Conservation (phyloP, 257 asterid species). For the Ophiorrhiza pumila region DNA sequence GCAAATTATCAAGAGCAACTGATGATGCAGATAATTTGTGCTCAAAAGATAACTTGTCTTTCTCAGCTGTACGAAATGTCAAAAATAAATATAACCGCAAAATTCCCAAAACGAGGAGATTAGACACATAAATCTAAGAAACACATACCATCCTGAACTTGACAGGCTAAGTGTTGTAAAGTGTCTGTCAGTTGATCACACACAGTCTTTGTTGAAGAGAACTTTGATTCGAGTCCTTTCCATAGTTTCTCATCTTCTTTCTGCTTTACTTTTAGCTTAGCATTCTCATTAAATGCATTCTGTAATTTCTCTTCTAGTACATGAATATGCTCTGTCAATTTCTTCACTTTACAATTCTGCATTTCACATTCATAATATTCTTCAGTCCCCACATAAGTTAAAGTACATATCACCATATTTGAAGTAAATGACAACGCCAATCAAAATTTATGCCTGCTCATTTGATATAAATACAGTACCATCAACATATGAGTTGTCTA, state of each 20-base stretch:
- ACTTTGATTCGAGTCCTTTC: slow-evolving; percentile 87
- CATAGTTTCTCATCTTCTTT: slow-evolving; percentile 97
- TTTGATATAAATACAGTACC: not conserved
- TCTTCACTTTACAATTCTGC: slow-evolving; percentile 87
- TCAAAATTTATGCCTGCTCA: not conserved
- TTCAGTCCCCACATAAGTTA: slow-evolving; percentile 12
- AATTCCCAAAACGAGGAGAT: slow-evolving; percentile 4
- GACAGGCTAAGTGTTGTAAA: slow-evolving; percentile 62
- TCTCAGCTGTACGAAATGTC: slow-evolving; percentile 61
- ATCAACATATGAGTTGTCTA: not conserved
- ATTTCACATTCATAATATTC: slow-evolving; percentile 20
- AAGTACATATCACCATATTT: not conserved
- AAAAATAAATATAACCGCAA: slow-evolving; percentile 26
- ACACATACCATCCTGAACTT: slow-evolving; percentile 71
- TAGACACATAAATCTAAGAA: slow-evolving; percentile 9
- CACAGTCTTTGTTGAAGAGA: slow-evolving; percentile 65
- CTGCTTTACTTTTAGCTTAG: slow-evolving; percentile 75
- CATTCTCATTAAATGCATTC: slow-evolving; percentile 80
- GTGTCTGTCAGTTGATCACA: slow-evolving; percentile 86
- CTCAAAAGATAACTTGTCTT: slow-evolving; percentile 66
- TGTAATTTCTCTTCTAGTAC: slow-evolving; percentile 83
- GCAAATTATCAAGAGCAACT: slow-evolving; percentile 60
- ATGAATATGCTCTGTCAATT: slow-evolving; percentile 58
- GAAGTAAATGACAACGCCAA: not conserved
- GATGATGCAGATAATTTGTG: slow-evolving; percentile 75